These are phyloP conservation scores for Sphagnurus paluster DNA, from an alignment of 1,284 basidiomycete species.

Conservation along the genomic window DNA sequence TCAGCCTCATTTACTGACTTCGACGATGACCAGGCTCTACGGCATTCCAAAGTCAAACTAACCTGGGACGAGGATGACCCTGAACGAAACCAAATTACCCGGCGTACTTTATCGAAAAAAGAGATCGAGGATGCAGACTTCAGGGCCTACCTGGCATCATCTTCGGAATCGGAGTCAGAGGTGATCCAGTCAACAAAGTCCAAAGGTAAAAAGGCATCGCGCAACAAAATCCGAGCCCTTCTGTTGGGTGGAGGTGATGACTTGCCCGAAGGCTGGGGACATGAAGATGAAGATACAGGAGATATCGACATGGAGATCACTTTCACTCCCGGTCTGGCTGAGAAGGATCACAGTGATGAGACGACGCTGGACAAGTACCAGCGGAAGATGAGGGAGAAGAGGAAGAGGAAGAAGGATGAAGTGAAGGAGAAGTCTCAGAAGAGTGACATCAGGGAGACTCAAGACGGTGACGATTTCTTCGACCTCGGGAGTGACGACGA, in stretches of 20 bases:
- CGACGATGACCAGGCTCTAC: constrained; percentile 68
- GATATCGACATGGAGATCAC: constrained; percentile 91
- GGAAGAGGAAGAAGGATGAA: constrained; percentile 77
- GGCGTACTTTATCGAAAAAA: constrained; percentile 74
- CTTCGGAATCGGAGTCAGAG: constrained; percentile 54
- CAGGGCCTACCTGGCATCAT: constrained; percentile 77
- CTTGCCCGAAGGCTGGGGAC: constrained; percentile 82
- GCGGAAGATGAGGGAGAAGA: constrained; percentile 85
- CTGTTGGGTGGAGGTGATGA: constrained; percentile 68
- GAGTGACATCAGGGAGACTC: constrained; percentile 20
- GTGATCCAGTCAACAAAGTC: constrained; percentile 19
- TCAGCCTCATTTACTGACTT: background rate
- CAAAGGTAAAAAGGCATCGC: constrained; percentile 45
- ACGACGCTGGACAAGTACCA: constrained; percentile 87
- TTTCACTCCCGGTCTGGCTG: constrained; percentile 82
- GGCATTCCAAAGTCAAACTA: constrained; percentile 96
- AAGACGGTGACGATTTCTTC: constrained; percentile 70
- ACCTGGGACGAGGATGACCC: constrained; percentile 99
- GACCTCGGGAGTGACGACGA: constrained; percentile 45
- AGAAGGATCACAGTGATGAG: constrained; percentile 65
- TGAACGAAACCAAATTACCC: constrained; percentile 80
- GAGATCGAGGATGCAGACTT: constrained; percentile 92
- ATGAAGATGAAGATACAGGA: constrained; percentile 38
- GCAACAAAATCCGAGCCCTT: constrained; percentile 69
- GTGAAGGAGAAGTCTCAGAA: constrained; percentile 37